Conservation (phyloP, 2,329 filamentous ascomycete species). For the Fusarium proliferatum region DNA sequence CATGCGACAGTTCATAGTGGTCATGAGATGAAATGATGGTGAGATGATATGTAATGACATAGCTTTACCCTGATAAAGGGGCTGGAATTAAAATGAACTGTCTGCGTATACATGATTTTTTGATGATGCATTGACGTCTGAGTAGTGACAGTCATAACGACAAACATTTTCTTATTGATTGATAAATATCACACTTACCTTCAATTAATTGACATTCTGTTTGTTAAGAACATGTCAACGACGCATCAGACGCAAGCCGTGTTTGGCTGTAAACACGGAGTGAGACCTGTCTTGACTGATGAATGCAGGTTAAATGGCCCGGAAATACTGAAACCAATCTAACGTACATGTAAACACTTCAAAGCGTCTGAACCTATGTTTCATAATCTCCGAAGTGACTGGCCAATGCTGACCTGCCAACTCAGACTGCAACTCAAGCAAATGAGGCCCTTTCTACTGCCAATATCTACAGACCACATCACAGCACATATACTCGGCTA, state of each 20-base stretch:
- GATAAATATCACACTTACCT: too few species aligned
- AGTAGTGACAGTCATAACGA: not conserved
- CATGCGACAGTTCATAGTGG: constrained; percentile 5
- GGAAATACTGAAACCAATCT: constrained; percentile 22
- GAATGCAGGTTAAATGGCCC: not conserved
- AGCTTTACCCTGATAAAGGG: not conserved
- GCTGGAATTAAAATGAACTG: not conserved
- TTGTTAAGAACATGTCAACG: not conserved
- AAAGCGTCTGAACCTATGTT: constrained; percentile 20
- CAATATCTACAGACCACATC: constrained; percentile 2
- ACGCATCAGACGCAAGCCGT: not conserved
- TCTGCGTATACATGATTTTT: not conserved
- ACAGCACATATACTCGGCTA: constrained; percentile 1
- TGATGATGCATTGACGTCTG: not conserved
- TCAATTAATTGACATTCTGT: not conserved
- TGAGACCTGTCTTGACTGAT: not conserved
- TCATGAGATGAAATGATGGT: not conserved
- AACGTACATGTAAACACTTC: not conserved
- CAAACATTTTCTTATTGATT: not conserved
- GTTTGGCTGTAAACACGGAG: not conserved
- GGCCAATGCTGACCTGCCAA: constrained; percentile 31
- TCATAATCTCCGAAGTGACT: constrained; percentile 20
- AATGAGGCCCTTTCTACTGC: constrained; percentile 9
- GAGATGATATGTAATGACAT: constrained; percentile 4
- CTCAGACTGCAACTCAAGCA: constrained; percentile 19